Evolutionary conservation across 805 yeast genomes (phyloP).

Genomic region (Candida multigemmis): DNA sequence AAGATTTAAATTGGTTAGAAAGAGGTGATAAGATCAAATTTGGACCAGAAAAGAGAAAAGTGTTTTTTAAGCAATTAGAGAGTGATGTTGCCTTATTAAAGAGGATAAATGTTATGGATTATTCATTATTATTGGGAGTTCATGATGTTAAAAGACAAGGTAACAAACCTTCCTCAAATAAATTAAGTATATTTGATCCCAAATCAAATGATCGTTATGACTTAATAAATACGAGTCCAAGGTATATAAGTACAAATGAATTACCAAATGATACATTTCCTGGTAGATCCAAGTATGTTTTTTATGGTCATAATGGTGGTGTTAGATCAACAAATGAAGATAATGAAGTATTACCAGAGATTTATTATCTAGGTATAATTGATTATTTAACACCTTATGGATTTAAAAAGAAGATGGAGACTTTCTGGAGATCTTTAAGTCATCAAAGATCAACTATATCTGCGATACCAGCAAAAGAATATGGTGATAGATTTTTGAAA

Average conservation of each 20-base stretch:
- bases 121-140: conserved; percentile 80
- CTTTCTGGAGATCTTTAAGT: conserved; percentile 70
- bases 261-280: conserved; percentile 36
- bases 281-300: conserved; percentile 43
- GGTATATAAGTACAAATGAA: conserved; percentile 31
- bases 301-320: conserved; percentile 81
- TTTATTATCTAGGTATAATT: conserved; percentile 88
- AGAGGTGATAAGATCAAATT: conserved; percentile 53
- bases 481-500: conserved; percentile 75
- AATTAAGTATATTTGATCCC: conserved; percentile 37
- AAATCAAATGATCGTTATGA: conserved; percentile 27
- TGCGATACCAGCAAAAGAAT: conserved; percentile 85
- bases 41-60: conserved; percentile 59
- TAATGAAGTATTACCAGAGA: conserved; percentile 51
- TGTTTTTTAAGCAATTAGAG: conserved; percentile 60
- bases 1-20: conserved; percentile 86
- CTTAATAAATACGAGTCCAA: conserved; percentile 38
- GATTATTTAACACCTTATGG: conserved; percentile 86
- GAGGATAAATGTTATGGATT: conserved; percentile 86
- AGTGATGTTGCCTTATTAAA: conserved; percentile 69
- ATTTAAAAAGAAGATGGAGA: conserved; percentile 68
- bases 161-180: conserved; percentile 18
- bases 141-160: conserved; percentile 66
- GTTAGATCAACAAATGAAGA: conserved; percentile 60
- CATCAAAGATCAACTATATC: conserved; percentile 67